Conservation (phyloP, 1,284 basidiomycete genomes). For the Coniferiporia sulphurascens region DNA sequence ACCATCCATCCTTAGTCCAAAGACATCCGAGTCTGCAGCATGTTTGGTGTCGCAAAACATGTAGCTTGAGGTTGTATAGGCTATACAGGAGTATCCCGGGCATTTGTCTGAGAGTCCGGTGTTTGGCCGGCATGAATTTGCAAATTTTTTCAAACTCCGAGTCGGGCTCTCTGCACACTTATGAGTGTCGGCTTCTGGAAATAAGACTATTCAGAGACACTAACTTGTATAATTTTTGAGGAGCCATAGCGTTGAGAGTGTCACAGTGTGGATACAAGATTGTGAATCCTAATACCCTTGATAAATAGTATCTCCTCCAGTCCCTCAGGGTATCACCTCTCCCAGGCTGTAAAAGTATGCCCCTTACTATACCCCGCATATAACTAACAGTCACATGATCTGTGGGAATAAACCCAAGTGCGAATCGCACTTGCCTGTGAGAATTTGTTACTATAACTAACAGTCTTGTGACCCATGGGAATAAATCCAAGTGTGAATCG, state of each 20-base stretch:
- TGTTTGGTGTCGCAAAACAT: constrained; percentile 85
- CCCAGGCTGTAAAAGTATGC: not conserved
- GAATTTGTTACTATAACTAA: too few species aligned
- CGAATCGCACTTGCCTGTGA: too few species aligned
- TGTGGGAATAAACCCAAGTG: too few species aligned
- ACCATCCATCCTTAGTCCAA: constrained; percentile 50
- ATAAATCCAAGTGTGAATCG: too few species aligned
- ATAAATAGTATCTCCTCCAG: not conserved
- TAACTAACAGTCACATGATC: too few species aligned
- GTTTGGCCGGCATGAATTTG: constrained; percentile 81
- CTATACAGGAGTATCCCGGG: constrained; percentile 85
- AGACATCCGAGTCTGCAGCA: constrained; percentile 80
- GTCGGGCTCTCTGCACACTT: constrained; percentile 34
- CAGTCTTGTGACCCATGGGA: too few species aligned
- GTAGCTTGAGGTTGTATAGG: constrained; percentile 68
- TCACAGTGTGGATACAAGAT: not conserved
- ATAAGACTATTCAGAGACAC: not conserved
- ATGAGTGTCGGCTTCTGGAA: not conserved
- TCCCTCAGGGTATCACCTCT: not conserved
- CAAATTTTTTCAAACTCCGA: constrained; percentile 79
- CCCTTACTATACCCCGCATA: not conserved
- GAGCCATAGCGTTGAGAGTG: constrained; percentile 5
- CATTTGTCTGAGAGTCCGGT: constrained; percentile 67
- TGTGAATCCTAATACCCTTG: too few species aligned
- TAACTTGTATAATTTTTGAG: constrained; percentile 18